Base-by-base conservation (phyloP, 768 basidiomycete species). In the Suillus paluster region DNA sequence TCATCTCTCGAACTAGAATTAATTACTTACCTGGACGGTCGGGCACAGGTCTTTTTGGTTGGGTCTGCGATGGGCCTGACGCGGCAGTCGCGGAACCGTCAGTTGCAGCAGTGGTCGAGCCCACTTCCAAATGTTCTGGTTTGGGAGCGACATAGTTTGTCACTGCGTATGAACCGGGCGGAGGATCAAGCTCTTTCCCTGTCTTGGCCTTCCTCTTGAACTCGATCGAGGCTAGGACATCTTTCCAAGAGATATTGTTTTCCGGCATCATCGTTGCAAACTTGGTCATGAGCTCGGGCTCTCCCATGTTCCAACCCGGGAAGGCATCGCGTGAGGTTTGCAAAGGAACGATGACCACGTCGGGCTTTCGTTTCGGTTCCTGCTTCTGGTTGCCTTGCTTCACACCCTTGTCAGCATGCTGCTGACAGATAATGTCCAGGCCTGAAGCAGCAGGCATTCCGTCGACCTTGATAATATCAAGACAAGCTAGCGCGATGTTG, bases 401-500 rank as follows among this genome's bases (percentile, higher is more conserved):
- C 19, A 58, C 27, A 9, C 15, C 17, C 21, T 42, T 30, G 14
- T 49, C 25, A 21, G 48, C 33, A 8, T 27, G 48, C 48, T n/a
- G n/a, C n/a, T 49, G 48, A 25, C 48, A 49, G 15, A 49, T 49
- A 15, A 49, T 49, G 48, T 49, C 25, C 15, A 49, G n/a, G n/a
- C 17, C 15, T 8, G 25, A 25, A 46, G 27, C 30, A 33, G 41
- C 21, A 33, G 5, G 23, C 27, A 25, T 39, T 4, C 60, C 41
- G 5, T 52, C 52, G 10, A 61, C 21, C 7, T 25, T 19, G 15
- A 61, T 53, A 7, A 56, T 30, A 8, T 42, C 5, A n/a, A 61
- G 60, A 55, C 60, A 56, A 11, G 25, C 39, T 2, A 61, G 53
- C 5, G 52, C 59, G 0, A 27, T 23, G 10, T 60, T 60, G 5